A percentile compares a stretch with the other conserved stretches of the same genome.
phyloP scores from a whole-genome alignment of 2,329 filamentous ascomycete species.

The Pseudogymnoascus sp. region DNA sequence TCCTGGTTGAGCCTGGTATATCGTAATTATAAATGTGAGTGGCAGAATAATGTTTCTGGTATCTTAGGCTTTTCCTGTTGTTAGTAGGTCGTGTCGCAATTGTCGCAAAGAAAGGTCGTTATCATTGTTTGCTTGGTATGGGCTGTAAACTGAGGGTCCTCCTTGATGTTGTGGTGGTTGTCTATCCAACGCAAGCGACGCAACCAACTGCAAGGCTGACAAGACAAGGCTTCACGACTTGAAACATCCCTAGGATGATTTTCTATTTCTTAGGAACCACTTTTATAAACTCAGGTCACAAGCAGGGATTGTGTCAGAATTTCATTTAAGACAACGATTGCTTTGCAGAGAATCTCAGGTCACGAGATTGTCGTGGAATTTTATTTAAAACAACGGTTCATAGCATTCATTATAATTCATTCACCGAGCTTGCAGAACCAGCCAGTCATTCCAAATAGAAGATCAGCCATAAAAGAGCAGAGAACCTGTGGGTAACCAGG shows the following conservation, averaged over 20 bases:
- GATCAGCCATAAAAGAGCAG: background rate
- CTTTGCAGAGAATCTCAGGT: background rate
- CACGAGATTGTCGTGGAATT: background rate
- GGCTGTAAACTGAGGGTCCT: constrained; percentile 8
- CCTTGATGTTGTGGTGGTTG: constrained; percentile 8
- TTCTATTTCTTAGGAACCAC: background rate
- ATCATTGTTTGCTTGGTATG: constrained; percentile 7
- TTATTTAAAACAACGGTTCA: background rate
- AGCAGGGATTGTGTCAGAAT: background rate
- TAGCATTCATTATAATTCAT: background rate
- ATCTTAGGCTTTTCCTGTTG: background rate
- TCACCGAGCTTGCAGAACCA: background rate
- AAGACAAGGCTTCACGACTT: background rate
- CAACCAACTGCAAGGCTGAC: constrained; percentile 3
- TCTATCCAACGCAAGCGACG: constrained; percentile 6
- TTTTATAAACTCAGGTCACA: background rate
- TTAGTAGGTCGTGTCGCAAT: constrained; percentile 7
- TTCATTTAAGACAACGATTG: background rate
- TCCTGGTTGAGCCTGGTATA: background rate
- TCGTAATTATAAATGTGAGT: background rate
- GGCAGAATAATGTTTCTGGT: constrained; percentile 2
- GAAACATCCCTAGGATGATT: background rate
- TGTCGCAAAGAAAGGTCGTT: constrained; percentile 7
- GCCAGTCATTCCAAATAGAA: background rate
- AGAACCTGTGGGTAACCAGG: background rate